These are phyloP conservation scores for Elymus sibiricus DNA, from an alignment of 176 grass and related monocot genomes.

Conservation along the genomic window DNA sequence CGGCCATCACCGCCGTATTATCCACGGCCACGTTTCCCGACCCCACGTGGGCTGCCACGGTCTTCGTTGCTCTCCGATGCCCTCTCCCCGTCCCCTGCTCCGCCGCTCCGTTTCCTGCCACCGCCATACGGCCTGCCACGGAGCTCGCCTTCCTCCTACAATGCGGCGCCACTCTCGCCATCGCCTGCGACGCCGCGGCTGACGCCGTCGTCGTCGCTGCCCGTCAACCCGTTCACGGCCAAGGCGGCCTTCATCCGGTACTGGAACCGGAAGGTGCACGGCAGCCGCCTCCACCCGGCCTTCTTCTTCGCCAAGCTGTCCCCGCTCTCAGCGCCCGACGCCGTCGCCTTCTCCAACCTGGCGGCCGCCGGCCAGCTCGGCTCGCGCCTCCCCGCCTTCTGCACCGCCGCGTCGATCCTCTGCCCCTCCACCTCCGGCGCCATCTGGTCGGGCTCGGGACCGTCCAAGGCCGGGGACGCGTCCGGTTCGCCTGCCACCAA, in stretches of 20 bases:
- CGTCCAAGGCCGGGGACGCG: not conserved
- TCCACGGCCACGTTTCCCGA: not conserved
- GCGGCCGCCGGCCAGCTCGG: not conserved
- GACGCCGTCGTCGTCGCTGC: not conserved
- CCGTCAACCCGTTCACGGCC: not conserved
- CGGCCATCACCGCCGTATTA: not conserved
- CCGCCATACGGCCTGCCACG: not conserved
- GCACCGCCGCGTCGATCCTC: not conserved
- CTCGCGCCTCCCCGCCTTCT: not conserved
- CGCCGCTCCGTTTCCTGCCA: not conserved
- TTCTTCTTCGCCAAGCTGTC: conserved; percentile 13
- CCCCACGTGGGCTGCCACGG: not conserved
- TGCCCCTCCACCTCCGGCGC: not conserved
- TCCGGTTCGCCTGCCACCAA: not conserved
- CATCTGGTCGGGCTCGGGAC: not conserved
- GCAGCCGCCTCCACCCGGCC: conserved; percentile 14
- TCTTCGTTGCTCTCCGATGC: not conserved
- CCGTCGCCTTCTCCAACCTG: not conserved
- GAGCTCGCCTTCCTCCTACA: not conserved
- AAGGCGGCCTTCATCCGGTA: conserved; percentile 6
- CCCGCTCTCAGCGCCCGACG: conserved; percentile 9
- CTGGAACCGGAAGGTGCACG: conserved; percentile 16
- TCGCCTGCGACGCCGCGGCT: not conserved
- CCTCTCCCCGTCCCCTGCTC: not conserved
- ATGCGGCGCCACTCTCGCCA: not conserved